Evolutionary conservation across 1,284 basidiomycete species (phyloP).

Genomic region (Agaricales sp.): DNA sequence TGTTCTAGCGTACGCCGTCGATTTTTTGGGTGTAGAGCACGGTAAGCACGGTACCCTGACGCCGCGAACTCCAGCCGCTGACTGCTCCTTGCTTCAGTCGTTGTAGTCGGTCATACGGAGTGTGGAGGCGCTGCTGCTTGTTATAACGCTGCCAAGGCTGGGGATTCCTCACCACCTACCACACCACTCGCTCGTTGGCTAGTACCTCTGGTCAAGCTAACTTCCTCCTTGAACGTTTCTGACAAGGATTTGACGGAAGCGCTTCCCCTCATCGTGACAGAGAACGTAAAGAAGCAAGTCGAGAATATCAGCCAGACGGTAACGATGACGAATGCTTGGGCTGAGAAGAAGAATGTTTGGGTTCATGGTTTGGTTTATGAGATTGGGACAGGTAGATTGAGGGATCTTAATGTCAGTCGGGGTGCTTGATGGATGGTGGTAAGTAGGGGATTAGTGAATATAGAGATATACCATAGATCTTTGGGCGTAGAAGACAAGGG

Average conservation of each 20-base stretch:
- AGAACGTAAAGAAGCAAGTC: conserved; percentile 74
- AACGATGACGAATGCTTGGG: conserved; percentile 66
- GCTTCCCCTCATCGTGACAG: conserved; percentile 53
- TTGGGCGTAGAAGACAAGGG: not conserved
- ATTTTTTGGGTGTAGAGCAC: conserved; percentile 73
- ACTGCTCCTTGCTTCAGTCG: conserved; percentile 38
- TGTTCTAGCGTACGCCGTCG: conserved; percentile 77
- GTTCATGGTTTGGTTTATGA: conserved; percentile 87
- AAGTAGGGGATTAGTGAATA: not conserved
- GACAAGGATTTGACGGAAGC: conserved; percentile 28
- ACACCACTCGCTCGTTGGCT: conserved; percentile 66
- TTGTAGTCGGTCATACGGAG: conserved; percentile 73
- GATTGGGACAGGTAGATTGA: conserved; percentile 56
- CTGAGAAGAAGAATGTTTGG: conserved; percentile 48
- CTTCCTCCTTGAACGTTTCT: conserved; percentile 37
- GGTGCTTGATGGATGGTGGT: conserved; percentile 20
- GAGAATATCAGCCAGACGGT: conserved; percentile 56
- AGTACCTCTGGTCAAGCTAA: conserved; percentile 52
- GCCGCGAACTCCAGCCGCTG: conserved; percentile 3
- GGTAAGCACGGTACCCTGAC: conserved; percentile 37
- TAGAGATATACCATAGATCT: not conserved
- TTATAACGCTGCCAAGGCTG: conserved; percentile 28
- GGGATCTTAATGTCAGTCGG: conserved; percentile 53
- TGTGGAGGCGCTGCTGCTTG: conserved; percentile 75
- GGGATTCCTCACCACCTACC: conserved; percentile 24